Percentiles rank a stretch among this genome's conserved stretches.
These are phyloP conservation scores for Metrosideros polymorpha DNA, from an alignment of 441 rosid species.

Conservation along the genomic window DNA sequence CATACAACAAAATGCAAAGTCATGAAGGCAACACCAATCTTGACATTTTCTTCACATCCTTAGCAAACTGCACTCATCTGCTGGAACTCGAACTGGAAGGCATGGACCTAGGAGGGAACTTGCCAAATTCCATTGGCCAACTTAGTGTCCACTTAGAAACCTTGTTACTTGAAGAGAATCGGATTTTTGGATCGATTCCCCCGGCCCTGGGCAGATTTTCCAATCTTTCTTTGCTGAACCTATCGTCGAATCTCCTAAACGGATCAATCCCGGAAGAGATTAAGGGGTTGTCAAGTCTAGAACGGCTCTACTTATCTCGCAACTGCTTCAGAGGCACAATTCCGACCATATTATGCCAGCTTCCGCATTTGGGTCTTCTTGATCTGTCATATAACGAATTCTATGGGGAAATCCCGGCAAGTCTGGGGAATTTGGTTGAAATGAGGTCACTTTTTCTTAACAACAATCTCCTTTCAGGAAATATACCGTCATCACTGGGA, in stretches of 20 bases:
- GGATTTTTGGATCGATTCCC: conserved; percentile 21
- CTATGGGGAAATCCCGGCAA: conserved; percentile 20
- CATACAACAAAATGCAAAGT: conserved; percentile 32
- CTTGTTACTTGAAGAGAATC: conserved; percentile 20
- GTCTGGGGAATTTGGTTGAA: conserved; percentile 14
- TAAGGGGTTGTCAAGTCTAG: conserved; percentile 5
- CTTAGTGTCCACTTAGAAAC: neutral
- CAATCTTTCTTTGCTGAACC: conserved; percentile 13
- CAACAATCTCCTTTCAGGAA: conserved; percentile 43
- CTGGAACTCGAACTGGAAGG: conserved; percentile 40
- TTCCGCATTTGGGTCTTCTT: conserved; percentile 13
- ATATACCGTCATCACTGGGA: conserved; percentile 32
- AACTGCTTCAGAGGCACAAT: conserved; percentile 18
- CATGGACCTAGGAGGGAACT: conserved; percentile 38
- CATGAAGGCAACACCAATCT: conserved; percentile 38
- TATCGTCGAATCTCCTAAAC: conserved; percentile 21
- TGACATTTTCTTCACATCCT: conserved; percentile 32
- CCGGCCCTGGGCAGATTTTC: conserved; percentile 6
- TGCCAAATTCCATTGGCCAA: conserved; percentile 28
- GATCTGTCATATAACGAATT: conserved; percentile 22
- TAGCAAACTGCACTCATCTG: conserved; percentile 30
- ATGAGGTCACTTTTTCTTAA: conserved; percentile 29
- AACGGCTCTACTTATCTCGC: conserved; percentile 21
- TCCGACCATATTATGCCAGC: conserved; percentile 14
- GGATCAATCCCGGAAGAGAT: conserved; percentile 12